A percentile compares a stretch with the other conserved stretches of the same genome.
phyloP scores from a whole-genome alignment of 805 yeast genomes.

The Dipodascopsis tothii region DNA sequence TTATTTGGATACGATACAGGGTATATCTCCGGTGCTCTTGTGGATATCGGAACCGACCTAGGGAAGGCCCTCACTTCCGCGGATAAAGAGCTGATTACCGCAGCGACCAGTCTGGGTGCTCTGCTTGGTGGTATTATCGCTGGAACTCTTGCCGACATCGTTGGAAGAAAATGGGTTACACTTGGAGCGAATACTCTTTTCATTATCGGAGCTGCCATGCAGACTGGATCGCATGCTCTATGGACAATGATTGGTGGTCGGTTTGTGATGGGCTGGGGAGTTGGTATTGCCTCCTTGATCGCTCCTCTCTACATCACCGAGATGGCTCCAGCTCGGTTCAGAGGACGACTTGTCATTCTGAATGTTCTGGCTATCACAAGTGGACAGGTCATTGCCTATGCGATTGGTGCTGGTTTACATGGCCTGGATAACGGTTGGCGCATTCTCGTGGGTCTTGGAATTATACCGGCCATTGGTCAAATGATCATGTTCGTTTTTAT shows the following conservation, averaged over 20 bases:
- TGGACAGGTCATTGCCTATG: constrained; percentile 92
- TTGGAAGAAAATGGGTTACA: constrained; percentile 80
- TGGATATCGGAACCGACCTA: constrained; percentile 73
- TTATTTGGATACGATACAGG: constrained; percentile 98
- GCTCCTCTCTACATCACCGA: constrained; percentile 93
- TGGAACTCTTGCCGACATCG: constrained; percentile 70
- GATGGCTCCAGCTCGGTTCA: constrained; percentile 74
- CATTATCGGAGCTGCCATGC: constrained; percentile 75
- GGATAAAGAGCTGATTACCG: constrained; percentile 81
- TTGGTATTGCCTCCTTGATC: constrained; percentile 86
- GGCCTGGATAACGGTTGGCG: constrained; percentile 83
- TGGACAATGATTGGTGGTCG: constrained; percentile 93
- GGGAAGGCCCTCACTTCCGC: constrained; percentile 56
- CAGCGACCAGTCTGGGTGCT: constrained; percentile 94
- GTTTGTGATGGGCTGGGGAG: constrained; percentile 91
- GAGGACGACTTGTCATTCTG: constrained; percentile 85
- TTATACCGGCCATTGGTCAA: constrained; percentile 80
- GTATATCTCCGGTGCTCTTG: constrained; percentile 88
- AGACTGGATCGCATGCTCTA: constrained; percentile 68
- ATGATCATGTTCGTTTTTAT: constrained; percentile 68
- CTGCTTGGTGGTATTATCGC: constrained; percentile 69
- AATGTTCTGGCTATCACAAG: constrained; percentile 88
- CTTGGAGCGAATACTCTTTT: constrained; percentile 77
- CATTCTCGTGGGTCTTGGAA: constrained; percentile 78
- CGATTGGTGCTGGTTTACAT: constrained; percentile 80